Evolutionary conservation across 169 alveolate genomes (phyloP).

Genomic region (Besnoitia besnoiti): DNA sequence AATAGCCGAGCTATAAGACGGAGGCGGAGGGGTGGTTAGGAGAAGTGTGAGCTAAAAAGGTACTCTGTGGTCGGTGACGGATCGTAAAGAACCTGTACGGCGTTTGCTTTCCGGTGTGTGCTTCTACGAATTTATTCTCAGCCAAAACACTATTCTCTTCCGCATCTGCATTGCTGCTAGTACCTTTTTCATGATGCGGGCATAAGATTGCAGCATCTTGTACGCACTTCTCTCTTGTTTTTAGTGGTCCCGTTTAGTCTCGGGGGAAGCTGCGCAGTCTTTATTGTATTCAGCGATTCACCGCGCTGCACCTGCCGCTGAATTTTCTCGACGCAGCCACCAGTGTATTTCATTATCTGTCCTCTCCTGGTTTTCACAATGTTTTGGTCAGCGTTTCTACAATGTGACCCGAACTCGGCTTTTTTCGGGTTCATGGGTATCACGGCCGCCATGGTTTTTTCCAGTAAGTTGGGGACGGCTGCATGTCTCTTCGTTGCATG

Average conservation of each 20-base stretch:
- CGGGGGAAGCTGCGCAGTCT: neutral
- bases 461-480: constrained; percentile 82
- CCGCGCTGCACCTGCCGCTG: neutral
- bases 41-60: neutral
- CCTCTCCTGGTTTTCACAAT: neutral
- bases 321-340: neutral
- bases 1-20: neutral
- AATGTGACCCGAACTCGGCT: constrained; percentile 92
- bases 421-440: constrained; percentile 99
- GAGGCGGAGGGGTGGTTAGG: neutral
- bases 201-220: neutral
- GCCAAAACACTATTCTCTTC: neutral
- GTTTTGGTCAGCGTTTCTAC: constrained; percentile 67
- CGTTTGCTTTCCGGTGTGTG: neutral
- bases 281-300: neutral
- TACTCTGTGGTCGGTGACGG: too few relatives aligned
- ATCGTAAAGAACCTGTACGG: neutral
- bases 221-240: neutral
- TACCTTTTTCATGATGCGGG: neutral
- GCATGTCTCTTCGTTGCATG: neutral
- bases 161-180: neutral
- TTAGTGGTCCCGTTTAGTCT: neutral
- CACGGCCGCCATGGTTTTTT: constrained; percentile 96
- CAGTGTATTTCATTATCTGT: neutral
- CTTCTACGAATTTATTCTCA: neutral